Base-by-base conservation (phyloP, 192 early-diverging fungal genomes). In the Backusella circina region DNA sequence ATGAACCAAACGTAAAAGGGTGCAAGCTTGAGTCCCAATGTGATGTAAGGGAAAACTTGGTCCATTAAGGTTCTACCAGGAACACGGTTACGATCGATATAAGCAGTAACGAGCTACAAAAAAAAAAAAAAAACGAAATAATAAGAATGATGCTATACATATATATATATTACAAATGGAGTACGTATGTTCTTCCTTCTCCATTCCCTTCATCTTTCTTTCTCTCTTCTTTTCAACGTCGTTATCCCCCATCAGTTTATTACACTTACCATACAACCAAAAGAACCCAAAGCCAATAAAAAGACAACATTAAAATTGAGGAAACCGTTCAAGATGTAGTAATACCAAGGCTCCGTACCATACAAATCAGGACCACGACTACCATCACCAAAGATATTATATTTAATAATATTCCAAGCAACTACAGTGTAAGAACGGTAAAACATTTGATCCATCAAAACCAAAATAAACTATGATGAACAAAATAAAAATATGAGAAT, bases 261-360 rank as follows among this genome's bases (percentile, higher is more conserved):
- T 23, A 7, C 1, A 21, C 35, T 77, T 91, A 92, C 86, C 78
- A 93, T 79, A 30, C 86, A 67, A 12, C 93, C 90, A 35, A 91
- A 69, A 47, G 85, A 89, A 7, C 76, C 57, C 18, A 98, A 72
- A 16, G 95, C 95, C 37, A 93, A 77, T 4, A 91, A 15, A 77
- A 95, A 95, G 2, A 91, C 82, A 28, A 96, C 47, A 75, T 97
- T 98, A 76, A 92, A 98, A 80, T 99, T 99, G 74, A 98, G 83
- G 65, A 94, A 71, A 4, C 95, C 94, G 78, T 98, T 98, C 1
- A 90, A 72, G 1, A 97, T n/a, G 77, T 98, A 99, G 83, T 92
- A 99, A 80, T 86, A 88, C 93, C 93, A 95, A 35, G 94, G 95
- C 80, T 99, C 97, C 1, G 94, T 95, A 28, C 97, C 96, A 80